Conservation (phyloP, 2,329 filamentous ascomycete genomes). For the Paecilomyces niveus region DNA sequence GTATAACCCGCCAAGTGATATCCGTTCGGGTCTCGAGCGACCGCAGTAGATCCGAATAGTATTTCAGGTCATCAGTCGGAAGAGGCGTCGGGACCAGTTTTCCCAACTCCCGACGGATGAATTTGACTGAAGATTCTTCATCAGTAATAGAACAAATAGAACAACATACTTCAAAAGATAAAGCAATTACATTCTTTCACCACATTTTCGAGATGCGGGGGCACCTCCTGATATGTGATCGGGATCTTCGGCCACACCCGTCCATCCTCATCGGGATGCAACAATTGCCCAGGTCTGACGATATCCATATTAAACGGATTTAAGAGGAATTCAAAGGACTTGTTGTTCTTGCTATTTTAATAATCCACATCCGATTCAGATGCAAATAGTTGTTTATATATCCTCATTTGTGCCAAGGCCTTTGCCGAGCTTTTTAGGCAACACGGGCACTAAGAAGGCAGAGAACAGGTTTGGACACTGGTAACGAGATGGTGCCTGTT, state of each 20-base stretch:
- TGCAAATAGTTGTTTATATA: too few relatives aligned
- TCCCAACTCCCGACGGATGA: neutral
- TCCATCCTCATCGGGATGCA: too few relatives aligned
- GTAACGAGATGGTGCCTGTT: too few relatives aligned
- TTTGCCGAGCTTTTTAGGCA: too few relatives aligned
- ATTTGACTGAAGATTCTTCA: neutral
- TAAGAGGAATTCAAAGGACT: too few relatives aligned
- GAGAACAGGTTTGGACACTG: too few relatives aligned
- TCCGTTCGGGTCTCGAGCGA: neutral
- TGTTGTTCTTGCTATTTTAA: too few relatives aligned
- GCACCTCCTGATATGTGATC: neutral
- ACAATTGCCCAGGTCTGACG: too few relatives aligned
- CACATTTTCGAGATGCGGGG: neutral
- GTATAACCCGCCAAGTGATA: neutral
- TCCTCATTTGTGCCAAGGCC: too few relatives aligned
- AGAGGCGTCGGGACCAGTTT: neutral
- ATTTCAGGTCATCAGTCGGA: neutral
- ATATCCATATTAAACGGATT: too few relatives aligned
- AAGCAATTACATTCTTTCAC: neutral
- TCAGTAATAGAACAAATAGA: neutral
- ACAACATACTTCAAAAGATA: neutral
- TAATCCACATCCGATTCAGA: too few relatives aligned
- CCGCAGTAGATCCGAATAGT: neutral
- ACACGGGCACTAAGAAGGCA: too few relatives aligned
- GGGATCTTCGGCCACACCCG: neutral